Evolutionary conservation across 495 filamentous ascomycete genomes (phyloP), one percentile per base, ranked within the genome.

Genomic region (Xylaria grammica): DNA sequence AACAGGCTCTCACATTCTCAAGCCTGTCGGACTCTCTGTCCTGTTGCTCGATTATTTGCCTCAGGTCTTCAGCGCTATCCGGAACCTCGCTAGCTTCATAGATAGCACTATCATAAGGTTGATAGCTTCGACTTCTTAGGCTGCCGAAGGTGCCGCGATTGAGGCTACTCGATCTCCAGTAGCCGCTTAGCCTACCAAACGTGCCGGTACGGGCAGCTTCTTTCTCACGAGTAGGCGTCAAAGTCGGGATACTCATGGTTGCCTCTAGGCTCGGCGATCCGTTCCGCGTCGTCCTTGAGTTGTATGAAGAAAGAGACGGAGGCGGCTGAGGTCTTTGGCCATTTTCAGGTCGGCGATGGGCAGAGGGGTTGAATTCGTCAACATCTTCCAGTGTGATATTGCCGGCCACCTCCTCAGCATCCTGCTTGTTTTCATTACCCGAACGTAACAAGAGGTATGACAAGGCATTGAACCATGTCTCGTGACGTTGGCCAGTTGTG

Each of bases 381-480:
- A 96, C 86, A 69, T 97, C 94, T 62, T 94, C 91, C 57, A 85
- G 75, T 1, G 89, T 90, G 53, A 78, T 84, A 62, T 85, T 84
- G 32, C 78, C 81, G 2, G 81, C 80, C 60, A 84, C 77, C 63
- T 86, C 85, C 46, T 87, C 85, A 1, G 81, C 75, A 49, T 90
- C 89, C 26, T 83, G 82, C 45, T 79, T 79, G 32, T 79, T 79
- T 34, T 89, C 85, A 48, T 86, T 75, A 24, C 82, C 81, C 15
- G 90, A 91, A 44, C 93, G 87, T 22, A 96, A 78, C 30, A 98
- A 84, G 13, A 99, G 86, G 72, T 99, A 99, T 3, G 93, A 96
- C 40, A 99, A 83, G 6, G 95, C 93, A 72, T 97, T 97, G 84
- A 95, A 98, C 95, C 95, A 99, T 4, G 94, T 98, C 75, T 98